These are phyloP conservation scores for Talaromyces thailandensis DNA, from an alignment of 495 filamentous ascomycete species.

Conservation along the genomic window DNA sequence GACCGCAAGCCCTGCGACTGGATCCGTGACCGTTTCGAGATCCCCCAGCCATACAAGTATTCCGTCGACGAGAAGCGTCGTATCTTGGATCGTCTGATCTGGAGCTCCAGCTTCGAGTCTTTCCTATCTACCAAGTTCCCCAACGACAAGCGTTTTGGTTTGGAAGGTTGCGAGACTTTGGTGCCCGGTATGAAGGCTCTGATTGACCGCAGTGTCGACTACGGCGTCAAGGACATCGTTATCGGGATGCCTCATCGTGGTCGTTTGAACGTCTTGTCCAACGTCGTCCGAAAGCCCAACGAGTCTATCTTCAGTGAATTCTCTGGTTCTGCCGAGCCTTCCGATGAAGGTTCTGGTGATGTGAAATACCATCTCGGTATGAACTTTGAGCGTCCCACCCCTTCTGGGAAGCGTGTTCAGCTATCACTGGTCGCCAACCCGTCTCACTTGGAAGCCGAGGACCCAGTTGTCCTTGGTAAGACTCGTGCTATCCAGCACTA, in stretches of 20 bases:
- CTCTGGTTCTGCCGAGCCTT: conserved; percentile 75
- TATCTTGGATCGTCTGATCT: conserved; percentile 94
- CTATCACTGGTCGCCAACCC: conserved; percentile 97
- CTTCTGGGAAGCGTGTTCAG: conserved; percentile 96
- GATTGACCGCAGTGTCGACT: conserved; percentile 96
- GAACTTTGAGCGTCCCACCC: conserved; percentile 98
- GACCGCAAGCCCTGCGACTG: conserved; percentile 97
- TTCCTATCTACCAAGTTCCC: conserved; percentile 97
- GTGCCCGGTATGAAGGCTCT: conserved; percentile 99
- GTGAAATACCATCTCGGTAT: conserved; percentile 99
- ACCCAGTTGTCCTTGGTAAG: conserved; percentile 96
- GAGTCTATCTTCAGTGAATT: conserved; percentile 99
- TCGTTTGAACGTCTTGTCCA: conserved; percentile 94
- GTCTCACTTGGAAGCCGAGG: conserved; percentile 96
- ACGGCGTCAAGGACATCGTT: conserved; percentile 96
- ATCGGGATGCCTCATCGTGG: conserved; percentile 99
- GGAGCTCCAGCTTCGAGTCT: conserved; percentile 91
- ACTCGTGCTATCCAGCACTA: conserved; percentile 97
- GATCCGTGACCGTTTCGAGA: conserved; percentile 88
- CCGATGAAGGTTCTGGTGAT: conserved; percentile 94
- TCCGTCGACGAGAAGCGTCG: conserved; percentile 93
- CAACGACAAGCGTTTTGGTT: conserved; percentile 98
- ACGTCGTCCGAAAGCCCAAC: conserved; percentile 97
- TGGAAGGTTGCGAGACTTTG: conserved; percentile 92
- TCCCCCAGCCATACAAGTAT: conserved; percentile 91